Base-by-base conservation (phyloP, 345 rosid genomes). In the Microcos paniculata region DNA sequence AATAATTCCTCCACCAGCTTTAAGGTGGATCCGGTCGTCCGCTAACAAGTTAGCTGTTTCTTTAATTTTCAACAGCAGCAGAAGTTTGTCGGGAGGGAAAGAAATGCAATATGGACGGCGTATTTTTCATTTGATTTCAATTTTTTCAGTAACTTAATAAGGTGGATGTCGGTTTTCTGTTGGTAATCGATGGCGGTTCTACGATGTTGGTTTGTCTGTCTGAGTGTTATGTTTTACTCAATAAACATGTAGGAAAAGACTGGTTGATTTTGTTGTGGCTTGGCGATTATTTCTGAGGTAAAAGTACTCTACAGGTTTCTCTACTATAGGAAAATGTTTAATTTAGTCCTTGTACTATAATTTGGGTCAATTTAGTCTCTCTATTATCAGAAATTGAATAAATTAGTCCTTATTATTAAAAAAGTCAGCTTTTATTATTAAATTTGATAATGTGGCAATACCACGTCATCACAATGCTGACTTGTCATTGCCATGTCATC, bases 1-100 rank as follows among this genome's bases (percentile, higher is more conserved):
- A 93, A 78, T 92, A 84, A 83, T 28, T 16, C 26, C 43, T 5
- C 26, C 56, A 30, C 21, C 9, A n/a, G n/a, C 23, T 33, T 69
- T 18, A 4, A 48, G 72, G 1, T 19, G 9, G 24, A 65, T 31
- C 42, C 18, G 9, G 2, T 42, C 26, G 24, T 38, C 66, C 52
- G 15, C n/a, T 4, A 51, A 64, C 70, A 21, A 4, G 38, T 28
- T 23, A 8, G 46, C 30, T 19, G 42, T 33, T 31, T 18, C 42
- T 18, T 18, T 19, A 62, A 67, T 46, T 67, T 56, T 46, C 71
- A 46, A 66, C 38, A 26, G 38, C 55, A 67, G n/a, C 56, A 18
- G 14, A 14, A 7, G 31, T 7, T 40, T 40, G 28, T 14, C 13
- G 31, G 11, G 9, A 12, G 26, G 68, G 1, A 16, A 16, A 6